A percentile compares a stretch with the other conserved stretches of the same genome.
phyloP scores from a whole-genome alignment of 805 yeast species.

The Tetrapisispora phaffii region DNA sequence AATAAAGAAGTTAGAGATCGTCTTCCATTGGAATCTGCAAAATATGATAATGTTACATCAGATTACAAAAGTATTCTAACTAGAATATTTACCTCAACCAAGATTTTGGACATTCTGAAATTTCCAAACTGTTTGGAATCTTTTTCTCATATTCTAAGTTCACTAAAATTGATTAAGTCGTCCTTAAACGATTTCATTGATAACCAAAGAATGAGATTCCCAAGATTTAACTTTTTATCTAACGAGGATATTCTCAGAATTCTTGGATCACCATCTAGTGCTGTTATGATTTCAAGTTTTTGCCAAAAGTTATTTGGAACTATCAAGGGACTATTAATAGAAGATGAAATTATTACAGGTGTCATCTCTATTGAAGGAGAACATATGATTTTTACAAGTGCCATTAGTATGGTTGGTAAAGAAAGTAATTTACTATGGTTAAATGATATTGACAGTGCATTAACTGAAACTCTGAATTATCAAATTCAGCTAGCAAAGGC shows the following conservation, averaged over 20 bases:
- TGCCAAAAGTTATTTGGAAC: conserved; percentile 67
- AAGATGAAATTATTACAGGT: conserved; percentile 33
- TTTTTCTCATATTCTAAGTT: conserved; percentile 43
- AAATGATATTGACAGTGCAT: neutral
- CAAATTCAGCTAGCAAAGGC: conserved; percentile 18
- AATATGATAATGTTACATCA: conserved; percentile 53
- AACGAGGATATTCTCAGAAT: conserved; percentile 82
- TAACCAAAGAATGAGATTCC: conserved; percentile 63
- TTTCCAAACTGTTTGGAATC: conserved; percentile 39
- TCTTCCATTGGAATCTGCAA: conserved; percentile 57
- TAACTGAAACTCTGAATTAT: conserved; percentile 32
- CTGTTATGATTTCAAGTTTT: conserved; percentile 43
- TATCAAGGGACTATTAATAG: conserved; percentile 35
- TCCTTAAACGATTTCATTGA: conserved; percentile 74
- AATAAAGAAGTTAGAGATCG: conserved; percentile 49
- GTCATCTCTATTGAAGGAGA: conserved; percentile 65
- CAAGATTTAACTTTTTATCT: conserved; percentile 80
- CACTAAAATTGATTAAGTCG: conserved; percentile 47
- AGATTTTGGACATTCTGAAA: conserved; percentile 46
- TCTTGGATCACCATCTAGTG: conserved; percentile 52
- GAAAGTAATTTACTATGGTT: neutral
- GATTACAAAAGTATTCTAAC: conserved; percentile 50
- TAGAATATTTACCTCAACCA: conserved; percentile 37
- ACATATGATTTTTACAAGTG: conserved; percentile 31
- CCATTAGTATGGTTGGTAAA: neutral